These are phyloP conservation scores for Fusarium marasasianum DNA, from an alignment of 2,329 filamentous ascomycete genomes.

Conservation along the genomic window DNA sequence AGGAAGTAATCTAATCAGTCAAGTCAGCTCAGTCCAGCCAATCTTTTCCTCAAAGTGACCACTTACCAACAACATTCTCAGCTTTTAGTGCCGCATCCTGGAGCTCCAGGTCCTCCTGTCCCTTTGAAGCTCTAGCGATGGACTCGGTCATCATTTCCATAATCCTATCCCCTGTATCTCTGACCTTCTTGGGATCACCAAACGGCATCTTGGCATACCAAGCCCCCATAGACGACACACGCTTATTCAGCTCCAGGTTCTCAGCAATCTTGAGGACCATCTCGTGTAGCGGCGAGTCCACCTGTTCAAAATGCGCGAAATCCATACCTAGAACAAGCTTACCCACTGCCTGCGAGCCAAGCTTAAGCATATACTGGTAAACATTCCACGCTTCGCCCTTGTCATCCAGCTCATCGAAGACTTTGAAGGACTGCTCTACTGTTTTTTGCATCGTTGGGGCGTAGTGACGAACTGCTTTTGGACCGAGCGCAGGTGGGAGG, in stretches of 20 bases:
- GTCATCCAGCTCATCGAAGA: slow-evolving; percentile 62
- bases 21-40: too few relatives aligned
- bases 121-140: slow-evolving; percentile 49
- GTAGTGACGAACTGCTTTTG: slow-evolving; percentile 70
- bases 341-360: slow-evolving; percentile 56
- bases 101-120: slow-evolving; percentile 50
- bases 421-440: slow-evolving; percentile 59
- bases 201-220: slow-evolving; percentile 68
- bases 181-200: slow-evolving; percentile 60
- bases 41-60: too few relatives aligned
- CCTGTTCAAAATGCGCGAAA: slow-evolving; percentile 54
- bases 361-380: slow-evolving; percentile 61
- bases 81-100: slow-evolving; percentile 61
- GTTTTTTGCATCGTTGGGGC: slow-evolving; percentile 66
- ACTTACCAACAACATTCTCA: slow-evolving; percentile 46
- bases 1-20: slow-evolving; percentile 56
- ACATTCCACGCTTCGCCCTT: slow-evolving; percentile 58
- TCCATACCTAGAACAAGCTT: slow-evolving; percentile 57
- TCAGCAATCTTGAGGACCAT: slow-evolving; percentile 62
- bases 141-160: slow-evolving; percentile 50
- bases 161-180: slow-evolving; percentile 46
- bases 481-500: slow-evolving; percentile 65
- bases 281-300: slow-evolving; percentile 59
- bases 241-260: slow-evolving; percentile 65
- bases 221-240: slow-evolving; percentile 60